A percentile compares a stretch with the other conserved stretches of the same genome.
Evolutionary conservation across 2,329 filamentous ascomycete species (phyloP).

Genomic region (Cryphonectria naterciae): DNA sequence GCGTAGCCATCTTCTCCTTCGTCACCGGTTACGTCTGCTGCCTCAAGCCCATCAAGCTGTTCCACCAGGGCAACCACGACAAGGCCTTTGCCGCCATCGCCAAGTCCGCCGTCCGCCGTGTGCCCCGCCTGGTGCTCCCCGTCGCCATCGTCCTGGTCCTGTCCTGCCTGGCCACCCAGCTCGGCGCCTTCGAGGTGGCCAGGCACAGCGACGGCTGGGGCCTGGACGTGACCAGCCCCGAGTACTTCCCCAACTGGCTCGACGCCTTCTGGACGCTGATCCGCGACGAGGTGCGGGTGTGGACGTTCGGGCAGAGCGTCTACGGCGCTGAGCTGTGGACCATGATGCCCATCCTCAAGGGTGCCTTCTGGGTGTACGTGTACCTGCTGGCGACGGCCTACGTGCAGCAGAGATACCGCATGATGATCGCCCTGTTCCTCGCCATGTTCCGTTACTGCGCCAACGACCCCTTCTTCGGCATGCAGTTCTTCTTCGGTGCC

Average conservation of each 20-base stretch:
- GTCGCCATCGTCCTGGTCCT: slow-evolving; percentile 27
- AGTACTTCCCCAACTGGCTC: slow-evolving; percentile 21
- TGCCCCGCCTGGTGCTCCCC: slow-evolving; percentile 27
- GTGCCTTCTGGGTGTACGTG: slow-evolving; percentile 29
- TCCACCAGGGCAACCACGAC: slow-evolving; percentile 26
- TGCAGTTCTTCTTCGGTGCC: slow-evolving; percentile 31
- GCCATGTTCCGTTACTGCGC: slow-evolving; percentile 27
- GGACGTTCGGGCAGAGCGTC: slow-evolving; percentile 24
- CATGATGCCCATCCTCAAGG: slow-evolving; percentile 31
- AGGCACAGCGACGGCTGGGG: slow-evolving; percentile 27
- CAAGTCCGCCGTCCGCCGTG: slow-evolving; percentile 29
- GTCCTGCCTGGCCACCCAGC: slow-evolving; percentile 27
- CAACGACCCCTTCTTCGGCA: slow-evolving; percentile 31
- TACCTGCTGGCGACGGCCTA: slow-evolving; percentile 29
- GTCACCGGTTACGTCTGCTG: slow-evolving; percentile 29
- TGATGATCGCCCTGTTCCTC: slow-evolving; percentile 28
- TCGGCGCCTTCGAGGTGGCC: slow-evolving; percentile 27
- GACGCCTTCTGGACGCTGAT: slow-evolving; percentile 22
- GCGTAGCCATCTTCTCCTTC: slow-evolving; percentile 30
- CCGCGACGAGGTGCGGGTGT: slow-evolving; percentile 28
- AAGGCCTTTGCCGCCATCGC: slow-evolving; percentile 28
- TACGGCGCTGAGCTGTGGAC: slow-evolving; percentile 30
- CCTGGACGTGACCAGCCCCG: slow-evolving; percentile 27
- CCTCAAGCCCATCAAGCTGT: slow-evolving; percentile 27
- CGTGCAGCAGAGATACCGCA: slow-evolving; percentile 27